Base-by-base conservation (phyloP, 805 yeast genomes). In the Hemisphaericaspora nanyangensis region DNA sequence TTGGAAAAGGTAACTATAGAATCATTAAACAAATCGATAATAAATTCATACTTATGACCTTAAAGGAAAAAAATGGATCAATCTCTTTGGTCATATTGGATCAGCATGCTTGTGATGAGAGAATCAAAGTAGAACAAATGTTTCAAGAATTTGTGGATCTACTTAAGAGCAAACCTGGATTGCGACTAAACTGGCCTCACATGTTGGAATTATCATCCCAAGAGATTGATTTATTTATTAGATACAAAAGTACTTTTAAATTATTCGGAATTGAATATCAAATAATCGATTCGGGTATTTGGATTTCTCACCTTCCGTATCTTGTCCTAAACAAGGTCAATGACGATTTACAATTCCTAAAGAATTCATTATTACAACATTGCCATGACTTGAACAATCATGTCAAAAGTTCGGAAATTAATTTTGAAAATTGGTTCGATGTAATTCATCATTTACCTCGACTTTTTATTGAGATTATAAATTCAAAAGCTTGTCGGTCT, bases 81-180 rank as follows among this genome's bases (percentile, higher is more conserved):
- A 43, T 45, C 6, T 32, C 51, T 0, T 48, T 77, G 12, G 55
- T 76, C 16, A 59, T 77, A 1, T 50, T 84, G 5, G 96, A 88
- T 53, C 96, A 87, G 51, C 96, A 88, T 63, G 95, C 95, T 0
- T 77, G 82, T 38, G 95, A 85, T 58, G 95, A 88, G 53, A 58
- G 96, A 39, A 66, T 85, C 0, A 65, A 67, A 33, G 72, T 83
- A 2, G 96, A 88, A 49, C 36, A 43, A 1, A 49, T 72, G 10
- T 58, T 77, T n/a, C 45, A 54, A 25, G 66, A 65, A 3, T 63
- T 68, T 38, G 17, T 33, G 16, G 31, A 29, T 29, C 26, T 22
- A 22, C 26, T 22, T 5, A 22, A 8, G 11, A 18, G n/a, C 3
- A 38, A n/a, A 64, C 51, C 47, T 18, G 43, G 26, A 2, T 15